Percentiles rank a stretch among this genome's conserved stretches.
Conservation (phyloP, 768 basidiomycete genomes). For the Mycena rebaudengoi region DNA sequence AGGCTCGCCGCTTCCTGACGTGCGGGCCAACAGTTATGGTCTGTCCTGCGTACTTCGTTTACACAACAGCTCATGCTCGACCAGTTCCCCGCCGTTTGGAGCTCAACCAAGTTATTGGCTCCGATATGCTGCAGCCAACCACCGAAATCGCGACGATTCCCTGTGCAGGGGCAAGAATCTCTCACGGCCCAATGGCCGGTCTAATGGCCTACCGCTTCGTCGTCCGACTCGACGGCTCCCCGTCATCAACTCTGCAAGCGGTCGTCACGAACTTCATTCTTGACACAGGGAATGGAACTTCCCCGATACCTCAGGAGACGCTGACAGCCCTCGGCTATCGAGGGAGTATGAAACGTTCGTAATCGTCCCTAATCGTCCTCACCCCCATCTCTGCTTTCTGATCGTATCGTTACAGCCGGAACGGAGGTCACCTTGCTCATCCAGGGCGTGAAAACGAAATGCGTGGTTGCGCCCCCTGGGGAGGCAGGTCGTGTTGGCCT, state of each 20-base stretch:
- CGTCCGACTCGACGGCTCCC: slow-evolving; percentile 20
- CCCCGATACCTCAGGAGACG: slow-evolving; percentile 27
- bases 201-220: slow-evolving; percentile 38
- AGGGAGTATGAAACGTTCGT: slow-evolving; percentile 23
- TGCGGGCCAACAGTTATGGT: neutral
- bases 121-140: slow-evolving; percentile 27
- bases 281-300: slow-evolving; percentile 31
- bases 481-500: slow-evolving; percentile 31
- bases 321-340: slow-evolving; percentile 28
- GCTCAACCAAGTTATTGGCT: slow-evolving; percentile 31
- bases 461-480: slow-evolving; percentile 26
- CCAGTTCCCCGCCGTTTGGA: slow-evolving; percentile 26
- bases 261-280: slow-evolving; percentile 36
- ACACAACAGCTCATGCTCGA: neutral
- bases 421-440: slow-evolving; percentile 28
- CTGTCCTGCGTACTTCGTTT: neutral
- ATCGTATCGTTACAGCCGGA: slow-evolving; percentile 23
- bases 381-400: neutral
- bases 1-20: neutral
- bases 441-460: slow-evolving; percentile 31
- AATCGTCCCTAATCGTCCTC: neutral
- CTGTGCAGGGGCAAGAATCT: slow-evolving; percentile 37
- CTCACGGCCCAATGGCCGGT: slow-evolving; percentile 28
- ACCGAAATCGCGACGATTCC: slow-evolving; percentile 33
- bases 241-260: neutral